phyloP scores from a whole-genome alignment of 2,329 filamentous ascomycete species.

The Aureobasidium sp. region DNA sequence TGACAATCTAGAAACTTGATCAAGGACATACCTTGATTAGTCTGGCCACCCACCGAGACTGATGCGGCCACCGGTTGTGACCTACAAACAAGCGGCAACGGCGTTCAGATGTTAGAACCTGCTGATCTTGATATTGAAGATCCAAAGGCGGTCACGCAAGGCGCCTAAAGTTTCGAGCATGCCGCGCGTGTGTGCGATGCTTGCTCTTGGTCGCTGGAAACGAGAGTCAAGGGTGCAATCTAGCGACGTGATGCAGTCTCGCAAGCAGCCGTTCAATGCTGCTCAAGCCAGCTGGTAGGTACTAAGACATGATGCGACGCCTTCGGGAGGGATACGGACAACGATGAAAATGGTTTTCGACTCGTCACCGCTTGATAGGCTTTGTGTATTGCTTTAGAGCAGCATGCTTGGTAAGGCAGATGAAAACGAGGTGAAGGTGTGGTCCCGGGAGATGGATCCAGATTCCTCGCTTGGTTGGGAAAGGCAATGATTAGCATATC shows the following conservation, averaged over 20 bases:
- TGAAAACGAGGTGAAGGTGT: slow-evolving; percentile 7
- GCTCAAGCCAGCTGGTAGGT: slow-evolving; percentile 5
- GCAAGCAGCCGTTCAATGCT: slow-evolving; percentile 8
- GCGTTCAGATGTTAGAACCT: background rate
- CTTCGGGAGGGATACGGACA: background rate
- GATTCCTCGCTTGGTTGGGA: slow-evolving; percentile 13
- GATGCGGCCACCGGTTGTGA: slow-evolving; percentile 6
- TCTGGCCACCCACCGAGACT: background rate
- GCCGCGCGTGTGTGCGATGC: slow-evolving; percentile 10
- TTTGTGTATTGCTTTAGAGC: background rate
- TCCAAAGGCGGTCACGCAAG: slow-evolving; percentile 4
- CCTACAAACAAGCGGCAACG: slow-evolving; percentile 9
- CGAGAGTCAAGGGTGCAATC: background rate
- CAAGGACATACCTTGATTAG: slow-evolving; percentile 9
- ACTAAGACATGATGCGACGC: slow-evolving; percentile 11
- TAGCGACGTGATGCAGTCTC: background rate
- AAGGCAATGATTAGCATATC: slow-evolving; percentile 8
- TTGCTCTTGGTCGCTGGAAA: background rate
- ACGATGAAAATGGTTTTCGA: slow-evolving; percentile 5
- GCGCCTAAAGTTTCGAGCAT: slow-evolving; percentile 1
- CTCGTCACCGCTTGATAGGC: slow-evolving; percentile 11
- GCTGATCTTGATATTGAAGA: slow-evolving; percentile 13
- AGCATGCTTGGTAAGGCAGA: slow-evolving; percentile 12
- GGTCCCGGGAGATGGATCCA: slow-evolving; percentile 11
- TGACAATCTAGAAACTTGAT: background rate